phyloP scores from a whole-genome alignment of 306 rosid genomes.

The Dalbergia cultrata region DNA sequence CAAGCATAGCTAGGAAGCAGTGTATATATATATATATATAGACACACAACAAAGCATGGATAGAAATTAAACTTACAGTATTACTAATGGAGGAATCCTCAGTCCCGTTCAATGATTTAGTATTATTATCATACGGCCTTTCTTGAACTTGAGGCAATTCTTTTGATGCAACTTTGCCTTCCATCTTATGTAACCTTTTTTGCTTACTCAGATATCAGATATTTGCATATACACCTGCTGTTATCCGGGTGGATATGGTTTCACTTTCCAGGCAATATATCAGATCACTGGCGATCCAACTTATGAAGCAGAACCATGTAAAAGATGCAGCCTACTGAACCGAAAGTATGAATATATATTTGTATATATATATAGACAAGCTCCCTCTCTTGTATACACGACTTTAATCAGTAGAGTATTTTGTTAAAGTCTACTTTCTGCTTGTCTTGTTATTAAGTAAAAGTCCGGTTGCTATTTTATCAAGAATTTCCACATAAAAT shows the following conservation, averaged over 20 bases:
- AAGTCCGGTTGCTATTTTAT: background rate
- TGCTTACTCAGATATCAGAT: conserved; percentile 3
- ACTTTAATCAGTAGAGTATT: background rate
- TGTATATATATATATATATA: no score
- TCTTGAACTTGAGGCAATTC: conserved; percentile 40
- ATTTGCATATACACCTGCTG: background rate
- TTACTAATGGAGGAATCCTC: conserved; percentile 29
- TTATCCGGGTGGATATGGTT: conserved; percentile 9
- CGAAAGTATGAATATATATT: background rate
- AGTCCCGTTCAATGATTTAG: conserved; percentile 19
- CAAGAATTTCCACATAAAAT: conserved; percentile 29
- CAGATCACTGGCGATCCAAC: conserved; percentile 9
- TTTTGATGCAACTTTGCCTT: conserved; percentile 40
- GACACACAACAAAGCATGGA: background rate
- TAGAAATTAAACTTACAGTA: conserved; percentile 42
- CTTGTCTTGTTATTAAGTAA: background rate
- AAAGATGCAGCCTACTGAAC: background rate
- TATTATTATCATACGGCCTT: conserved; percentile 29
- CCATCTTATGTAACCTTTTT: conserved; percentile 42
- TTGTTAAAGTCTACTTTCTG: conserved; percentile 12
- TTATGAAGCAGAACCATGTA: conserved; percentile 18
- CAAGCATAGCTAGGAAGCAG: no score
- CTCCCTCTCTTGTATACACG: background rate
- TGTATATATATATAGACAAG: no score
- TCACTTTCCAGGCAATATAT: conserved; percentile 1